phyloP scores from a whole-genome alignment of 2,329 filamentous ascomycete genomes.

The Neofusicoccum laricinum region DNA sequence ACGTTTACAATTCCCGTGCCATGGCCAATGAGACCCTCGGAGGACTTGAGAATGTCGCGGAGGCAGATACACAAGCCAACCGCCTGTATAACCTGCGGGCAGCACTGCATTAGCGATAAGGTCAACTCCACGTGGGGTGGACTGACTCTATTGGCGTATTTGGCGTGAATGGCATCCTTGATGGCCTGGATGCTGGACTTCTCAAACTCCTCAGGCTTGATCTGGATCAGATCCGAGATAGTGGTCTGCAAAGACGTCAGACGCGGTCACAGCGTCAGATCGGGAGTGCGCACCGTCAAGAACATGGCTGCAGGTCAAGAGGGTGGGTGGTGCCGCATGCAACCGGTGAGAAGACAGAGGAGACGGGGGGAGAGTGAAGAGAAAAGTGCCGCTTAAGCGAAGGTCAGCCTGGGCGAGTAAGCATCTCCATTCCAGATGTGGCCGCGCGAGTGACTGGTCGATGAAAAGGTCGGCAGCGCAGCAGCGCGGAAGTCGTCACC shows the following conservation, averaged over 20 bases:
- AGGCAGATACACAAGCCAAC: constrained; percentile 91
- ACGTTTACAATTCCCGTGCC: constrained; percentile 91
- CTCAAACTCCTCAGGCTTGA: constrained; percentile 82
- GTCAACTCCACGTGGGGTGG: background rate
- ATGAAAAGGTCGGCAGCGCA: constrained; percentile 4
- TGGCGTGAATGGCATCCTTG: constrained; percentile 94
- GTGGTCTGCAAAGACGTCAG: constrained; percentile 63
- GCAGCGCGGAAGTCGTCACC: background rate
- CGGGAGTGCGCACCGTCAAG: constrained; percentile 8
- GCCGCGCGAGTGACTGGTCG: background rate
- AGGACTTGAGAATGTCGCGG: constrained; percentile 84
- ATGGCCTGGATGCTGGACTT: constrained; percentile 81
- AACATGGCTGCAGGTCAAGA: constrained; percentile 1
- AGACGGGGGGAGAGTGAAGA: background rate
- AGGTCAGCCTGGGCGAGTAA: background rate
- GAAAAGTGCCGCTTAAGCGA: background rate
- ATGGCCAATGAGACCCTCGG: constrained; percentile 90
- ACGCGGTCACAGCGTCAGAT: background rate
- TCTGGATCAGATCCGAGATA: constrained; percentile 90
- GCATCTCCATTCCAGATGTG: background rate
- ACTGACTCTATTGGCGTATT: constrained; percentile 85
- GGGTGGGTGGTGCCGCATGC: background rate
- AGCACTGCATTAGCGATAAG: constrained; percentile 5
- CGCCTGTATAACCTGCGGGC: constrained; percentile 74
- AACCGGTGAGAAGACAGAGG: background rate